Conservation (phyloP, 805 yeast genomes). For the Candida peoriensis region DNA sequence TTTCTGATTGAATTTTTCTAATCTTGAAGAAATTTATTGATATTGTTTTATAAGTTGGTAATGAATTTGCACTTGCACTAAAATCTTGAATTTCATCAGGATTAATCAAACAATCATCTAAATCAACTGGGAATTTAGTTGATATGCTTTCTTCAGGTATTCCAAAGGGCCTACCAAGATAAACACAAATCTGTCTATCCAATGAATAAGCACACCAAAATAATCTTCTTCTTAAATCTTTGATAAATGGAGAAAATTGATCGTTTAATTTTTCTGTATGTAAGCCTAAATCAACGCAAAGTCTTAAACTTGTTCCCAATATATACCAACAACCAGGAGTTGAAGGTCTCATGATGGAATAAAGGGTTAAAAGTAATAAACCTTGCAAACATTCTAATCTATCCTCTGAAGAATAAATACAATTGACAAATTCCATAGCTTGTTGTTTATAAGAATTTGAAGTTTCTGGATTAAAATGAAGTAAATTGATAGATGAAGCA, state of each 20-base stretch:
- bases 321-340: constrained; percentile 93
- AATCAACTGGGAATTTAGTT: constrained; percentile 63
- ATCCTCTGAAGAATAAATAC: constrained; percentile 52
- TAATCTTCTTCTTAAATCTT: constrained; percentile 67
- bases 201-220: constrained; percentile 89
- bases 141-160: constrained; percentile 77
- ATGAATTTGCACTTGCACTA: constrained; percentile 29
- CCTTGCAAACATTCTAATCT: constrained; percentile 72
- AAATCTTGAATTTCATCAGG: constrained; percentile 34
- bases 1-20: constrained; percentile 71
- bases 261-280: constrained; percentile 56
- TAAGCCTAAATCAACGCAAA: constrained; percentile 79
- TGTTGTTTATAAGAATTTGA: constrained; percentile 68
- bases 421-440: constrained; percentile 54
- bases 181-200: constrained; percentile 82
- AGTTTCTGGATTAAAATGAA: constrained; percentile 58
- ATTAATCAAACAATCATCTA: constrained; percentile 67
- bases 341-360: constrained; percentile 83
- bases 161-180: constrained; percentile 83
- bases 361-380: constrained; percentile 58
- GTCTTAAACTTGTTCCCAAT: constrained; percentile 71
- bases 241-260: constrained; percentile 45
- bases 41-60: constrained; percentile 64
- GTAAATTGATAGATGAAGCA: constrained; percentile 67
- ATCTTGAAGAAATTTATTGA: constrained; percentile 64